These are phyloP conservation scores for Solanum etuberosum DNA, from an alignment of 257 asterid genomes.

Conservation along the genomic window DNA sequence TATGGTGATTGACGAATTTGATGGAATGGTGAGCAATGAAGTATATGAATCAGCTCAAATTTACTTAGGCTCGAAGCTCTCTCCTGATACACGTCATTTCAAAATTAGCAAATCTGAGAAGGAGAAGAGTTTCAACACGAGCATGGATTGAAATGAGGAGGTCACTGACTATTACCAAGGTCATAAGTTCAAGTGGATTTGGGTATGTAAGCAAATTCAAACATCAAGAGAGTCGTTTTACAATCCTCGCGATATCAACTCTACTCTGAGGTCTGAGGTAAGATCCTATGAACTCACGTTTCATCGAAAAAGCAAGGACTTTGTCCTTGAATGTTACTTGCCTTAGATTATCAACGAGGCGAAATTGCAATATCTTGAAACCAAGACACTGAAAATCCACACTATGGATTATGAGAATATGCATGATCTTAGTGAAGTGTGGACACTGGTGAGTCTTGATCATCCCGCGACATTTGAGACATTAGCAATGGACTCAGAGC, in stretches of 20 bases:
- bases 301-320: constrained; percentile 21
- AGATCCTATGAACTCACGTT: constrained; percentile 49
- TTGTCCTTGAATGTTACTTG: constrained; percentile 29
- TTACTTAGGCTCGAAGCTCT: not conserved
- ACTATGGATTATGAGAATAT: constrained; percentile 27
- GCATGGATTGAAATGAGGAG: not conserved
- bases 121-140: not conserved
- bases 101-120: not conserved
- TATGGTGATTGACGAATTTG: not conserved
- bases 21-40: not conserved
- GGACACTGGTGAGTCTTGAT: constrained; percentile 35
- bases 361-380: constrained; percentile 17
- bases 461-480: constrained; percentile 55
- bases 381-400: constrained; percentile 32
- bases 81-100: not conserved
- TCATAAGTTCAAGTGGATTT: not conserved
- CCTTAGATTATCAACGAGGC: constrained; percentile 26
- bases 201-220: constrained; percentile 10
- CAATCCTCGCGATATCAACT: constrained; percentile 25
- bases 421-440: constrained; percentile 14
- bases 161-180: not conserved
- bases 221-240: constrained; percentile 6
- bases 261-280: constrained; percentile 22
- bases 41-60: not conserved
- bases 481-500: constrained; percentile 44